A percentile compares a stretch with the other conserved stretches of the same genome.
Evolutionary conservation across 371 early-diverging fungal species (phyloP).

Genomic region (Syncephalis plumigaleata): DNA sequence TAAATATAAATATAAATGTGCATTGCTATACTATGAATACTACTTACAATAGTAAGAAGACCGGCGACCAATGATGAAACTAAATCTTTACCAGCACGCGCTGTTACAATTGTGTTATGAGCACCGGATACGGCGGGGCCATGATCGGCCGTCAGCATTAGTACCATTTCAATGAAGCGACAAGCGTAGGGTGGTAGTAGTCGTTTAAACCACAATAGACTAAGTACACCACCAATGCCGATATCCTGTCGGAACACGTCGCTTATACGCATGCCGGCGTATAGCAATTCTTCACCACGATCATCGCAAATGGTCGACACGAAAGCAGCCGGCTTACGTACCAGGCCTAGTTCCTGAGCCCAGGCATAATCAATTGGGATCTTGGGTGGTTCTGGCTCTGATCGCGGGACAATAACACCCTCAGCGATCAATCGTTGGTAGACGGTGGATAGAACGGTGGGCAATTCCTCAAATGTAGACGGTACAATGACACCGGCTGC

Average conservation of each 20-base stretch:
- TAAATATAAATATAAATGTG: not conserved
- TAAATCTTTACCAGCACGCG: constrained; percentile 95
- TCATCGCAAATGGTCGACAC: constrained; percentile 97
- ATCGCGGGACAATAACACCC: constrained; percentile 41
- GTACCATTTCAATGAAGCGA: constrained; percentile 96
- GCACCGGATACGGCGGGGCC: constrained; percentile 92
- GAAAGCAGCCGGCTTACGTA: constrained; percentile 95
- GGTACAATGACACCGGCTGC: constrained; percentile 86
- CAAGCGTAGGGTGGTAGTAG: constrained; percentile 86
- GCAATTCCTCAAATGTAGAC: constrained; percentile 90
- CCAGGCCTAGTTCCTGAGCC: constrained; percentile 96
- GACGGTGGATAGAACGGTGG: constrained; percentile 53
- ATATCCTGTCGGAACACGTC: constrained; percentile 95
- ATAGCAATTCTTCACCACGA: constrained; percentile 94
- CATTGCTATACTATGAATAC: constrained; percentile 4
- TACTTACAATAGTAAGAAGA: constrained; percentile 68
- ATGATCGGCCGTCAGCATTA: constrained; percentile 98
- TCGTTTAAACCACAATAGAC: constrained; percentile 95
- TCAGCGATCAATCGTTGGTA: constrained; percentile 61
- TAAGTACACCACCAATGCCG: constrained; percentile 94
- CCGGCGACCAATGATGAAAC: constrained; percentile 88
- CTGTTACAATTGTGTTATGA: constrained; percentile 96
- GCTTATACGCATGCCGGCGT: constrained; percentile 95
- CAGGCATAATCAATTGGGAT: constrained; percentile 97
- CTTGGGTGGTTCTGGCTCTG: constrained; percentile 93